Evolutionary conservation across 176 grass and related monocot genomes (phyloP).

Genomic region (Hsuehochloa calcarea): DNA sequence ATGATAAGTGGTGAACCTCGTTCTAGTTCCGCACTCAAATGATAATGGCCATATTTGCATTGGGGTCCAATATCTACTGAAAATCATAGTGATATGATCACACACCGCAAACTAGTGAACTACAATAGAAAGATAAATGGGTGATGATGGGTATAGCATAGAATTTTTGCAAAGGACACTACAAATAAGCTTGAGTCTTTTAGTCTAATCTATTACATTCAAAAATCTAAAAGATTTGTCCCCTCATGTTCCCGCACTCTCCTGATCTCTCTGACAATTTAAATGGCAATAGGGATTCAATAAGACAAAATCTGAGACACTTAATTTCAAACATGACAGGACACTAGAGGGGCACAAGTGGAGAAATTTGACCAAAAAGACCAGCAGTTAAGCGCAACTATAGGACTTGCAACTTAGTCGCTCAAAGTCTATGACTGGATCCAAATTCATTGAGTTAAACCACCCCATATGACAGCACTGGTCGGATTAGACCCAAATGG

Average conservation of each 20-base stretch:
- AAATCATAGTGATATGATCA: neutral
- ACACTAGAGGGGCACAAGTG: neutral
- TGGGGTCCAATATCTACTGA: neutral
- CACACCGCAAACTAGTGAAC: neutral
- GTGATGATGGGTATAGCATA: neutral
- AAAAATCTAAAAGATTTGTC: neutral
- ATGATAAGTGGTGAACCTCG: too few species aligned
- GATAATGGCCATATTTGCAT: neutral
- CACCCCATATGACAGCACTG: neutral
- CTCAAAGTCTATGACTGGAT: neutral
- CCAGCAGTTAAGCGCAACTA: neutral
- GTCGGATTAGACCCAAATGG: neutral
- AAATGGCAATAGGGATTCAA: neutral
- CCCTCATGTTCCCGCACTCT: neutral
- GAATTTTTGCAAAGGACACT: neutral
- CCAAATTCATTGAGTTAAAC: neutral
- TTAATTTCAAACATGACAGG: neutral
- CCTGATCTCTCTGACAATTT: neutral
- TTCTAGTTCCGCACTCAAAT: neutral
- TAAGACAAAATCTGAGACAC: neutral
- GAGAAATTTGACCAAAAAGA: neutral
- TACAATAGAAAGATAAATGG: neutral
- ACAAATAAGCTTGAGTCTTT: neutral
- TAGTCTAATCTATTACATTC: neutral
- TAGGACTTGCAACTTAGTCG: neutral